Conservation (phyloP, 2,329 filamentous ascomycete species). For the Aspergillus terreus region DNA sequence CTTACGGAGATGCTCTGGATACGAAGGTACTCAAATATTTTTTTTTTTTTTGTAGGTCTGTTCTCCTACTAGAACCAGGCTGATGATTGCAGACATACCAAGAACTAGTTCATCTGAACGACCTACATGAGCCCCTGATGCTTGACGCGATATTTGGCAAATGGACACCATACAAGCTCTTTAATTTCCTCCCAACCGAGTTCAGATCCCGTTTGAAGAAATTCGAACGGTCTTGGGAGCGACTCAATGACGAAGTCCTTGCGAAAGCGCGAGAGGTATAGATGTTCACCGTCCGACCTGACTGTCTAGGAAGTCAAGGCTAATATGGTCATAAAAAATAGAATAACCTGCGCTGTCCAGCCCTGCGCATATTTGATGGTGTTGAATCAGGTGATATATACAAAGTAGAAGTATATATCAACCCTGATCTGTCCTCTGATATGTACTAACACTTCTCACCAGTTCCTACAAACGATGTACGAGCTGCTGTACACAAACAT, state of each 20-base stretch:
- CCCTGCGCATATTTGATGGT: not conserved
- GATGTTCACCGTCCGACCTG: too few species aligned
- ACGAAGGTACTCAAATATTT: too few species aligned
- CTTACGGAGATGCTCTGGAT: too few species aligned
- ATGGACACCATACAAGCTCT: not conserved
- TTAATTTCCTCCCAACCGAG: not conserved
- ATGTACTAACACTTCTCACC: not conserved
- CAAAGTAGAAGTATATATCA: not conserved
- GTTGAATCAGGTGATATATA: not conserved
- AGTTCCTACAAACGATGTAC: not conserved
- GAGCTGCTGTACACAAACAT: not conserved
- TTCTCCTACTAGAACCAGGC: too few species aligned
- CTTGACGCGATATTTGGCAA: not conserved
- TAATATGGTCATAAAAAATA: not conserved
- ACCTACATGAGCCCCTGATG: not conserved
- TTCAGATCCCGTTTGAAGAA: not conserved
- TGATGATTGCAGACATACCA: not conserved
- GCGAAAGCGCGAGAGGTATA: not conserved
- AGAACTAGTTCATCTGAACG: not conserved
- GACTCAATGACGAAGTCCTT: not conserved
- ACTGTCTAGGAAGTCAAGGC: not conserved
- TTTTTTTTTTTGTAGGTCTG: too few species aligned
- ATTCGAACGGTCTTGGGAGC: not conserved
- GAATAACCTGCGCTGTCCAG: not conserved
- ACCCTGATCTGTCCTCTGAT: not conserved